These are phyloP conservation scores for Mrakia gelida DNA, from an alignment of 768 basidiomycete species.

Conservation along the genomic window DNA sequence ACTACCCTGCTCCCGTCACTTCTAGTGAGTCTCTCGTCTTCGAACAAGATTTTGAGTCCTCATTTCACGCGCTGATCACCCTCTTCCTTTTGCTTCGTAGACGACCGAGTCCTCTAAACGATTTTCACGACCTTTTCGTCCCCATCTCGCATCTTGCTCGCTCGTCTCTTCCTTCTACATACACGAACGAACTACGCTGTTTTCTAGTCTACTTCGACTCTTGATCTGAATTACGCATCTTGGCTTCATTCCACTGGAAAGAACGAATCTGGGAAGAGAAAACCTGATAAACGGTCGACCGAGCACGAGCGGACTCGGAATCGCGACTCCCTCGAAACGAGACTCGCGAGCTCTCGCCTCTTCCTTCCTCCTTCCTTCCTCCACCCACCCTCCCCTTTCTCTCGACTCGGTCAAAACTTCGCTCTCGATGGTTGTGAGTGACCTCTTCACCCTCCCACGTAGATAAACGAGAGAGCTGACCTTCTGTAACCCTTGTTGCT, in stretches of 20 bases:
- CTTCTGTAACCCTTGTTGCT: no score
- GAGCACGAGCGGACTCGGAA: no score
- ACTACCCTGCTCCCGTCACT: neutral
- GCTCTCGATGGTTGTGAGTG: neutral
- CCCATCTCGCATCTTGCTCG: no score
- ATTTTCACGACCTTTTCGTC: neutral
- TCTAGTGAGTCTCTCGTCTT: neutral
- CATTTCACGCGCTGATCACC: neutral
- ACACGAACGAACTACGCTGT: no score
- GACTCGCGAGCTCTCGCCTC: no score
- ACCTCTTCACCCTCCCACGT: neutral
- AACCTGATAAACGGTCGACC: no score
- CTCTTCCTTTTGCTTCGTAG: neutral
- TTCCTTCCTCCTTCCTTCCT: neutral
- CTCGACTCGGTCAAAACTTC: neutral
- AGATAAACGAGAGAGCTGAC: neutral
- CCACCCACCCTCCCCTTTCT: neutral
- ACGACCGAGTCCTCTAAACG: conserved; percentile 14
- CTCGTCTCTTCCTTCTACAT: no score
- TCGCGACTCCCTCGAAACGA: no score
- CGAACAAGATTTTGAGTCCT: neutral
- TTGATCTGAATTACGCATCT: no score
- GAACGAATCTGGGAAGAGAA: no score
- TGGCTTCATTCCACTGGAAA: no score
- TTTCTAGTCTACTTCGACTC: no score